Percentiles rank a stretch among this genome's conserved stretches.
Conservation (phyloP, 2,329 filamentous ascomycete species). For the Fusarium praegraminearum region DNA sequence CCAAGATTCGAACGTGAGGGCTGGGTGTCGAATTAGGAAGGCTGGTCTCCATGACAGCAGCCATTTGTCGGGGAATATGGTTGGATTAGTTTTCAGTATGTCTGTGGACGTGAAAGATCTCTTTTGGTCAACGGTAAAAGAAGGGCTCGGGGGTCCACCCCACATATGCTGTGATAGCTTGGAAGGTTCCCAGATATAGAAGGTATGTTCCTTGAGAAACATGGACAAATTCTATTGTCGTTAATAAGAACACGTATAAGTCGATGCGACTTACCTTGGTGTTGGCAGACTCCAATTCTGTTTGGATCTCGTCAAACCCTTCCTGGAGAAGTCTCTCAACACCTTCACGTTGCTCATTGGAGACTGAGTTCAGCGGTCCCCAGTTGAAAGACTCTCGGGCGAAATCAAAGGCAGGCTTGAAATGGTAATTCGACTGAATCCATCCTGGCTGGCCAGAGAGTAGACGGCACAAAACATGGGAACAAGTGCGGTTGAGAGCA, state of each 20-base stretch:
- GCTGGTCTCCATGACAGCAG: neutral
- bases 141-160: neutral
- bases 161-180: neutral
- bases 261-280: neutral
- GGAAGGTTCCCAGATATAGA: conserved; percentile 3
- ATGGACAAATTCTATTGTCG: neutral
- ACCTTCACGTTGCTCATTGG: neutral
- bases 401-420: conserved; percentile 7
- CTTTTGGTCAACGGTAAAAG: neutral
- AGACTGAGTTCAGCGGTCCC: neutral
- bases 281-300: neutral
- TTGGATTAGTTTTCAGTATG: neutral
- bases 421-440: conserved; percentile 2
- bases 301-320: neutral
- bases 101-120: neutral
- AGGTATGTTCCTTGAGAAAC: neutral
- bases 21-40: neutral
- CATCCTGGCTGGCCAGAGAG: neutral
- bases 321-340: neutral
- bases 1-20: conserved; percentile 2
- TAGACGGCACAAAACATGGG: conserved; percentile 1
- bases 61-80: neutral
- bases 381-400: conserved; percentile 4
- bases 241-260: fast-evolving
- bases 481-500: conserved; percentile 4